Percentiles rank a stretch among this genome's conserved stretches.
Evolutionary conservation across 306 rosid species (phyloP).

Genomic region (Cicer bijugum): DNA sequence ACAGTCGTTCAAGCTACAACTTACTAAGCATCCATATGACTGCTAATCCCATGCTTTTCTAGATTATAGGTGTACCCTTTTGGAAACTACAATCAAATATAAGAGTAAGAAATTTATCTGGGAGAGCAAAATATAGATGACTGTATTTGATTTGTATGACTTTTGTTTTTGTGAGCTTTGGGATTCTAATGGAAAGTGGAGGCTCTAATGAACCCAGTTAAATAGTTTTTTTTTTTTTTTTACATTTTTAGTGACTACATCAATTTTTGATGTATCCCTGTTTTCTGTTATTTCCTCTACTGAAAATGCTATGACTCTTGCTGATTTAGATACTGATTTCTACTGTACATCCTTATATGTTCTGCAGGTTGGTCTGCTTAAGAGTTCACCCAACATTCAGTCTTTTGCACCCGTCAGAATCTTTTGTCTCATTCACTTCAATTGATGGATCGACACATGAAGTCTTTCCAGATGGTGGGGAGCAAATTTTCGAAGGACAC

Average conservation of each 20-base stretch:
- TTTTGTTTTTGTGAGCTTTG: background rate
- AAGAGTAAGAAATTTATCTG: no score
- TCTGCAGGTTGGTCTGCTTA: constrained; percentile 82
- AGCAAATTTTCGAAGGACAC: constrained; percentile 68
- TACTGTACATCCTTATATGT: constrained; percentile 17
- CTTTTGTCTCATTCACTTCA: constrained; percentile 76
- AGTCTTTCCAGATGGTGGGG: constrained; percentile 78
- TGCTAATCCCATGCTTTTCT: no score
- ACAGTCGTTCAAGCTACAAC: background rate
- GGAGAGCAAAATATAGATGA: background rate
- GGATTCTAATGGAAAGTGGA: constrained; percentile 27
- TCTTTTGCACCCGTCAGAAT: constrained; percentile 79
- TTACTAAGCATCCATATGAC: background rate
- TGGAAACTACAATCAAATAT: background rate
- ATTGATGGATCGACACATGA: constrained; percentile 79
- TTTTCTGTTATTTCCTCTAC: constrained; percentile 19
- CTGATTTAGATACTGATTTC: constrained; percentile 13
- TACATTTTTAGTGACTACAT: background rate
- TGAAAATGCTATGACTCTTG: constrained; percentile 1
- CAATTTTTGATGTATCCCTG: background rate
- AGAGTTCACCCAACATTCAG: constrained; percentile 86
- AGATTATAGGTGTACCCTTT: background rate
- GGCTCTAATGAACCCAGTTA: background rate
- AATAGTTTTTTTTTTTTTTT: background rate
- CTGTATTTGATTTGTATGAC: constrained; percentile 29